A percentile compares a stretch with the other conserved stretches of the same genome.
Conservation (phyloP, 2,329 filamentous ascomycete species). For the Diaporthe citrichinensis region DNA sequence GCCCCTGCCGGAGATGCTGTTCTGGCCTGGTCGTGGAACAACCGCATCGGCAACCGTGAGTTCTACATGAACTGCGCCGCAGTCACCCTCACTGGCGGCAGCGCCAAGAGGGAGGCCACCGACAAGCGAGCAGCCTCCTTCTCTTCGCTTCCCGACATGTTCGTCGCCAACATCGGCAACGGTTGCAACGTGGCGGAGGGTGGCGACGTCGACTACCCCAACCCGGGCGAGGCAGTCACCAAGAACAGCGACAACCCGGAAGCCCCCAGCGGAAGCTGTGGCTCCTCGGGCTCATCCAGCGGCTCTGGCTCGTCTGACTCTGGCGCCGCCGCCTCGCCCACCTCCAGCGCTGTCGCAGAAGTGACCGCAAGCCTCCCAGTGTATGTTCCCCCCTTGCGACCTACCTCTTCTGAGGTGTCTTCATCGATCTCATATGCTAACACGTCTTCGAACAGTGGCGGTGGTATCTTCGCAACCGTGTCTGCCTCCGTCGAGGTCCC, state of each 20-base stretch:
- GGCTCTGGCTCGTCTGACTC: slow-evolving; percentile 47
- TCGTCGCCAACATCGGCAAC: slow-evolving; percentile 76
- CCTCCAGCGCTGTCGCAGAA: slow-evolving; percentile 22
- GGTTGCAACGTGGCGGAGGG: slow-evolving; percentile 71
- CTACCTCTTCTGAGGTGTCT: slow-evolving; percentile 51
- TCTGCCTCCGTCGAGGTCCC: slow-evolving; percentile 36
- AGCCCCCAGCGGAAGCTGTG: slow-evolving; percentile 55
- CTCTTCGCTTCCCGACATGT: slow-evolving; percentile 73
- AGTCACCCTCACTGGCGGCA: slow-evolving; percentile 69
- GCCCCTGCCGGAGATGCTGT: slow-evolving; percentile 73
- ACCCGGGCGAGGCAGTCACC: slow-evolving; percentile 71
- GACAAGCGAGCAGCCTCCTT: slow-evolving; percentile 60
- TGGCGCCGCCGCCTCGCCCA: slow-evolving; percentile 35
- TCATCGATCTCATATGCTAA: slow-evolving; percentile 47
- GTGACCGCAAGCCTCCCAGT: slow-evolving; percentile 4
- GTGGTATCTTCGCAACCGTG: slow-evolving; percentile 34
- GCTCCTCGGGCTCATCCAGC: slow-evolving; percentile 48
- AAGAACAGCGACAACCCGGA: slow-evolving; percentile 53
- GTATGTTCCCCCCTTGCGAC: not conserved
- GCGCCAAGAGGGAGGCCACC: slow-evolving; percentile 43
- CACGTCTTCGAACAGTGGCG: slow-evolving; percentile 43
- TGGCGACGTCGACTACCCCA: slow-evolving; percentile 74
- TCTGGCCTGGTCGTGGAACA: slow-evolving; percentile 85
- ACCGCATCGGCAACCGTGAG: slow-evolving; percentile 82
- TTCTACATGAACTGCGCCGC: slow-evolving; percentile 91